Evolutionary conservation across 805 yeast species (phyloP).

Genomic region (Yarrowia phangngaensis): DNA sequence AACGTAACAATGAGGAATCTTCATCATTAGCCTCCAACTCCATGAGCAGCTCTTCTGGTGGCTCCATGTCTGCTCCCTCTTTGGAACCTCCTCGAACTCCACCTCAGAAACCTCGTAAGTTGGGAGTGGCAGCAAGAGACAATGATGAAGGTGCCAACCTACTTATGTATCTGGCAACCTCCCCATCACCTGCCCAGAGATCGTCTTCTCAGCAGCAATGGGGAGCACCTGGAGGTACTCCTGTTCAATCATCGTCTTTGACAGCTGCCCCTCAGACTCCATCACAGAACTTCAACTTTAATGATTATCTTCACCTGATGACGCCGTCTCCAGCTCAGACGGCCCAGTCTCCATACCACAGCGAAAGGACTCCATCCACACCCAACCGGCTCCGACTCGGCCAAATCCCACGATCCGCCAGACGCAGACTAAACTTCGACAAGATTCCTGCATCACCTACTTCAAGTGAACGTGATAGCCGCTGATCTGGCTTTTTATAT

Average conservation of each 20-base stretch:
- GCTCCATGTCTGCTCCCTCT: slow-evolving; percentile 1
- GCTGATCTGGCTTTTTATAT: too few species aligned
- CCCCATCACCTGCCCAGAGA: slow-evolving; percentile 61
- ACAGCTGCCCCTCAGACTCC: slow-evolving; percentile 38
- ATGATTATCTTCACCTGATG: slow-evolving; percentile 73
- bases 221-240: slow-evolving; percentile 13
- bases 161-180: slow-evolving; percentile 74
- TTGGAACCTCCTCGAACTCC: slow-evolving; percentile 36
- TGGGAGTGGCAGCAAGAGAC: slow-evolving; percentile 22
- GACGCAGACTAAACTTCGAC: slow-evolving; percentile 33
- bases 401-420: slow-evolving; percentile 29
- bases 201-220: slow-evolving; percentile 28
- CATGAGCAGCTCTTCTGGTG: slow-evolving; percentile 2
- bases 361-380: slow-evolving; percentile 28
- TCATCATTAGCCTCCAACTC: slow-evolving; percentile 2
- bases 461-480: slow-evolving; percentile 5
- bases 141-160: slow-evolving; percentile 71
- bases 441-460: slow-evolving; percentile 28
- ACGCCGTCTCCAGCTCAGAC: slow-evolving; percentile 50
- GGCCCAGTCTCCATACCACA: slow-evolving; percentile 29
- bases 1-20: neutral
- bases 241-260: slow-evolving; percentile 25
- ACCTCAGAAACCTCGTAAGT: slow-evolving; percentile 29
- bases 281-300: slow-evolving; percentile 60
- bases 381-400: slow-evolving; percentile 24